A percentile compares a stretch with the other conserved stretches of the same genome.
Conservation (phyloP, 2,329 filamentous ascomycete genomes). For the Penicillium capsulatum region DNA sequence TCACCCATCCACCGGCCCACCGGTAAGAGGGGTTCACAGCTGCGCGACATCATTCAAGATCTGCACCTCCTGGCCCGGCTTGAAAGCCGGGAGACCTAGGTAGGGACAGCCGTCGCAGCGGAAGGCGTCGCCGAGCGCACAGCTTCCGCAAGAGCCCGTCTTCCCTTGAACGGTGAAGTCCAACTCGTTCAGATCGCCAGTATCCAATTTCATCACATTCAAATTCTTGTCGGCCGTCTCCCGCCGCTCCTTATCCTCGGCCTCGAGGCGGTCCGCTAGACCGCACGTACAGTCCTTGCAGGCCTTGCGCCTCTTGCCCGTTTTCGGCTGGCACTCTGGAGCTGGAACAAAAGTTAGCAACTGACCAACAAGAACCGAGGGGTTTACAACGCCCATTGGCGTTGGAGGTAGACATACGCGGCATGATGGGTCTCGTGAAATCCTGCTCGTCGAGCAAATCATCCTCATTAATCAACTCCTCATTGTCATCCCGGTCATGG, state of each 20-base stretch:
- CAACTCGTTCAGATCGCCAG: constrained; percentile 73
- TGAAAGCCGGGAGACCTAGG: constrained; percentile 85
- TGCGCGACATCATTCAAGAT: constrained; percentile 10
- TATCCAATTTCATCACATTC: constrained; percentile 59
- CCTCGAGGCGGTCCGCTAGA: constrained; percentile 75
- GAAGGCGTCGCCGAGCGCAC: constrained; percentile 87
- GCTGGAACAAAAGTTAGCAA: constrained; percentile 48
- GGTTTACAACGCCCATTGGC: not conserved
- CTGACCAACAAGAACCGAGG: not conserved
- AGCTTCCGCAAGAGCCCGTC: constrained; percentile 86
- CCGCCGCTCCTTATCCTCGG: constrained; percentile 72
- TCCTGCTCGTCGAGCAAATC: constrained; percentile 81
- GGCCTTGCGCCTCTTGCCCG: constrained; percentile 73
- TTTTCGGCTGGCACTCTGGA: constrained; percentile 79
- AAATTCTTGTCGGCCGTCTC: constrained; percentile 57
- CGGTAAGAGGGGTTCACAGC: too few species aligned
- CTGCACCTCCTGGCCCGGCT: constrained; percentile 9
- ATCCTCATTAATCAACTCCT: constrained; percentile 89
- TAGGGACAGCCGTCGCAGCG: constrained; percentile 73
- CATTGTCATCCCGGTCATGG: constrained; percentile 58
- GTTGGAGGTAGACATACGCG: constrained; percentile 59
- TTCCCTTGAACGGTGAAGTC: constrained; percentile 99
- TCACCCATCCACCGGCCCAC: not conserved
- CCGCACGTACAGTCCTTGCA: constrained; percentile 99
- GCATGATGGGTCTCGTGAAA: constrained; percentile 68